These are phyloP conservation scores for Avicennia marina DNA, from an alignment of 257 asterid species.

Conservation along the genomic window DNA sequence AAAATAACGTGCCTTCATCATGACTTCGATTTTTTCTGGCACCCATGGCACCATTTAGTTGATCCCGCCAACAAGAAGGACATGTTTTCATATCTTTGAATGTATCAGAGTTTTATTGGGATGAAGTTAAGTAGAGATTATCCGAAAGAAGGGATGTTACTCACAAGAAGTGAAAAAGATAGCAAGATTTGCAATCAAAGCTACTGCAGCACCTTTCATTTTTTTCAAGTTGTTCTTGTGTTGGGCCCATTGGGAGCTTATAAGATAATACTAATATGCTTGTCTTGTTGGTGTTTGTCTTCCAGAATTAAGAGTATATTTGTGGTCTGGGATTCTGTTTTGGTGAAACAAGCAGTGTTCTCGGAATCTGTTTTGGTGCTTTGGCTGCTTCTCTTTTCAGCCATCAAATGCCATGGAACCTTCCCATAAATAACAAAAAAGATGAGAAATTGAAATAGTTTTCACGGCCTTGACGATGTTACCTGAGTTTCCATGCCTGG, in stretches of 20 bases:
- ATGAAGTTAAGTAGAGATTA: too few relatives aligned
- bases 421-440: not conserved
- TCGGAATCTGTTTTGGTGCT: not conserved
- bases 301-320: not conserved
- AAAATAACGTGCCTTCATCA: too few relatives aligned
- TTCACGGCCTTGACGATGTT: not conserved
- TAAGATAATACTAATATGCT: not conserved
- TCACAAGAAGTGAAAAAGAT: not conserved
- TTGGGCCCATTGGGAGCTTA: not conserved
- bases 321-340: not conserved
- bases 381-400: not conserved
- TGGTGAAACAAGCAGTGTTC: not conserved
- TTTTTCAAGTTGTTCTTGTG: too few relatives aligned
- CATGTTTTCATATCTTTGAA: too few relatives aligned
- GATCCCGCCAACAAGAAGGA: too few relatives aligned
- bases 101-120: too few relatives aligned
- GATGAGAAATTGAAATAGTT: not conserved
- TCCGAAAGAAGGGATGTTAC: not conserved
- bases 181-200: conserved; percentile 19
- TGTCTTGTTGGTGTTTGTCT: not conserved
- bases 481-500: too few relatives aligned
- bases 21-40: too few relatives aligned
- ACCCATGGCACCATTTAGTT: too few relatives aligned
- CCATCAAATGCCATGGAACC: not conserved
- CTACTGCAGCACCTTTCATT: conserved; percentile 24